phyloP scores from a whole-genome alignment of 2,329 filamentous ascomycete species.

The Diatrype stigma region DNA sequence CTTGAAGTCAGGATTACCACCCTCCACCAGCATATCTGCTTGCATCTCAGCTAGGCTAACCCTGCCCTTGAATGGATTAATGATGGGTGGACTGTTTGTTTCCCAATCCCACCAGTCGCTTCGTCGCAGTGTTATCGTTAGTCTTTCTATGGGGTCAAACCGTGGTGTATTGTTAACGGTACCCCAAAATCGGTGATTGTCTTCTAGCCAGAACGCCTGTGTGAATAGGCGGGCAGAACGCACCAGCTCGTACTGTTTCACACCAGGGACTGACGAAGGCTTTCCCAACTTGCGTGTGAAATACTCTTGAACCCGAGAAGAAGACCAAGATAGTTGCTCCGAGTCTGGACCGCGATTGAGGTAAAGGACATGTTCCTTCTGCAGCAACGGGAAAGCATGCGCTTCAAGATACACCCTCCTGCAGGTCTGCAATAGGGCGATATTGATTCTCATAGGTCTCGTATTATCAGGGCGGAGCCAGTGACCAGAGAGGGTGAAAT shows the following conservation, averaged over 20 bases:
- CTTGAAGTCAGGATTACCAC: constrained; percentile 7
- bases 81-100: constrained; percentile 17
- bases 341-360: constrained; percentile 10
- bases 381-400: constrained; percentile 22
- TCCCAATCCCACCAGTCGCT: constrained; percentile 34
- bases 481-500: constrained; percentile 8
- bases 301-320: constrained; percentile 13
- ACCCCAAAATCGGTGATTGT: constrained; percentile 4
- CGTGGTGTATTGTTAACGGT: constrained; percentile 4
- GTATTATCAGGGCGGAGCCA: constrained; percentile 29
- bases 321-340: neutral
- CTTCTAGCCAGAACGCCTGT: constrained; percentile 23
- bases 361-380: constrained; percentile 27
- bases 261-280: constrained; percentile 2
- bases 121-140: constrained; percentile 30
- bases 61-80: constrained; percentile 19
- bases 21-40: constrained; percentile 10
- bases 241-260: constrained; percentile 10
- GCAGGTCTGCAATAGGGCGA: constrained; percentile 29
- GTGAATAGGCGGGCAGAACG: constrained; percentile 13
- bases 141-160: constrained; percentile 18
- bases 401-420: constrained; percentile 31
- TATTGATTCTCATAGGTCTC: constrained; percentile 16
- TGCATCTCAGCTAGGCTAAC: constrained; percentile 6
- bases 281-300: constrained; percentile 14